These are phyloP conservation scores for Calonectria pteridis DNA, from an alignment of 2,329 filamentous ascomycete species.

Conservation along the genomic window DNA sequence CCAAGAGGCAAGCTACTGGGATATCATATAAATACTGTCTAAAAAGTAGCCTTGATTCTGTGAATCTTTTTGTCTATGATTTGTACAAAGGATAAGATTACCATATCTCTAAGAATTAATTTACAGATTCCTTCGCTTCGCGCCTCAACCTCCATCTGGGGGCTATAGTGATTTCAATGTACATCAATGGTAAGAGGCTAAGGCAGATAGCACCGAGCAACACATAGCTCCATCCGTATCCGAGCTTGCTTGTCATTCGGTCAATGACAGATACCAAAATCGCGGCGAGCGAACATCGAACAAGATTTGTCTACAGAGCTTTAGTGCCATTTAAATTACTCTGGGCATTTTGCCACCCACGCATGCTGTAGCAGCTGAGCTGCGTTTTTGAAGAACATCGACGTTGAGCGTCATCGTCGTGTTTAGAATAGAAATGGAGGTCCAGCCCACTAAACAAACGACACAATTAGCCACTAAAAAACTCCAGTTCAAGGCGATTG, in stretches of 20 bases:
- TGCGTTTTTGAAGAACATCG: slow-evolving; percentile 20
- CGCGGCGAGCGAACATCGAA: slow-evolving; percentile 22
- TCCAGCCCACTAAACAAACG: slow-evolving; percentile 14
- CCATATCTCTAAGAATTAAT: neutral
- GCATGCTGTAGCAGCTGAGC: slow-evolving; percentile 22
- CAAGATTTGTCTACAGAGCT: slow-evolving; percentile 18
- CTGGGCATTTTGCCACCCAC: neutral
- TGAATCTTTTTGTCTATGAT: neutral
- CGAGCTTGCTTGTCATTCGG: slow-evolving; percentile 11
- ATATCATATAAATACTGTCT: neutral
- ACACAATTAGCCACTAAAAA: neutral
- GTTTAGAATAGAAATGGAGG: slow-evolving; percentile 25
- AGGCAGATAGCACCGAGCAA: slow-evolving; percentile 23
- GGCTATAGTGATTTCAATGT: slow-evolving; percentile 12
- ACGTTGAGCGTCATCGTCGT: slow-evolving; percentile 28
- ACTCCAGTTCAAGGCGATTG: neutral
- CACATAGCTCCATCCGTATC: slow-evolving; percentile 25
- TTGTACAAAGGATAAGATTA: neutral
- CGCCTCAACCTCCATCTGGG: slow-evolving; percentile 19
- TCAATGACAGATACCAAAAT: slow-evolving; percentile 27
- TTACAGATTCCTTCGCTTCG: neutral
- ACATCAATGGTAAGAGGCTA: slow-evolving; percentile 9
- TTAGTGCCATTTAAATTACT: neutral
- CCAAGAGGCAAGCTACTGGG: neutral
- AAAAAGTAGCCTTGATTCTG: neutral